Base-by-base conservation (phyloP, 495 filamentous ascomycete genomes). In the Physcia stellaris region DNA sequence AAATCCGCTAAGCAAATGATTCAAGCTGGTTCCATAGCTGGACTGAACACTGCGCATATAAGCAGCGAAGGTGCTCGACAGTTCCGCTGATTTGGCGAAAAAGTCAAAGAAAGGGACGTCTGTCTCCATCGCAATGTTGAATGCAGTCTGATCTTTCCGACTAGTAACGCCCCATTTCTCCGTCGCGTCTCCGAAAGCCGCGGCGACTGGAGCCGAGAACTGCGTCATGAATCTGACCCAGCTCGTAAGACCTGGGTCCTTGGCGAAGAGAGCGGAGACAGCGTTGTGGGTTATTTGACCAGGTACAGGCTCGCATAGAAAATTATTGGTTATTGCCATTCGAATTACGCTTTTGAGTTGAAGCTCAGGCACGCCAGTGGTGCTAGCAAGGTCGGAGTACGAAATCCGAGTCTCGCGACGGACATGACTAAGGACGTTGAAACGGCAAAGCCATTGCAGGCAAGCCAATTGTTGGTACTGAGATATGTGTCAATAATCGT, bases 261-360 rank as follows among this genome's bases (percentile, higher is more conserved):
- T 44, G 4, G 35, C 34, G 3, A 63, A 39, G 3, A 48, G 17
- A 1, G 51, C 47, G 3, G 59, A 62, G 9, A 32, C 53, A 7
- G 52, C 51, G 5, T 41, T 45, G 34, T 63, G 60, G 11, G 44
- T 40, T 13, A 62, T 21, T 12, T 22, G 20, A 10, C 31, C 15
- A 10, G 20, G 12, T 9, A 37, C 21, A 4, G 33, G 19, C 35
- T 60, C 56, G 20, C 26, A 11, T 29, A 64, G 52, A 7, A 63
- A 19, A 10, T 35, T 33, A 26, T 23, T 52, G 1, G 55, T 58
- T 48, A 63, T 60, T 4, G 51, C 58, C 59, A 63, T 63, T 4
- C 59, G 54, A 1, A 37, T 30, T 2, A 63, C 39, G 28, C 32
- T 51, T 24, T 53, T 53, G 15, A 63, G 46, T 19, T 38, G 46